Evolutionary conservation across 1,139 yeast species (phyloP), one percentile per base, ranked within the genome.

Genomic region (Nakaseomyces uthaithaninus): DNA sequence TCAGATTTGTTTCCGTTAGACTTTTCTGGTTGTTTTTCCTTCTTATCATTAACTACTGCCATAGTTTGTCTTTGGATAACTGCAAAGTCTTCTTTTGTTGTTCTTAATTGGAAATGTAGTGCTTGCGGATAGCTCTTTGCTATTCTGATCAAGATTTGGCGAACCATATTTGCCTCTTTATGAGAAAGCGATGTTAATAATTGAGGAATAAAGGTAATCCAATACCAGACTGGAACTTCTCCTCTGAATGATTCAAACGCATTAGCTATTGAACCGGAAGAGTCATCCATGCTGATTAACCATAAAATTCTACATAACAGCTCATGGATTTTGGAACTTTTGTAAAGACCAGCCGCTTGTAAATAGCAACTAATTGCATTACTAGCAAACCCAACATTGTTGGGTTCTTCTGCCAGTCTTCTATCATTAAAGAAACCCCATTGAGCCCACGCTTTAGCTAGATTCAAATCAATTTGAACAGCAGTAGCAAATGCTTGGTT

Each of bases 391-490:
- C 78, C 77, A 67, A 85, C 77, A 54, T 86, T 94, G 39, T 71
- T 75, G 1, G 94, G 91, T 49, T 80, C 80, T 51, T 86, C 95
- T 52, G 85, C 84, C 61, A 86, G 80, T 38, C 95, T 69, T 36
- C 81, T 76, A 52, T 93, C 98, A 58, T 87, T 91, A 65, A 87
- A 93, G 59, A 78, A 77, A 46, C 98, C 99, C 98, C 98, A 93
- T 61, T 93, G 97, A 2, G 97, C 97, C 99, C 99, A 93, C 0
- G 98, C 98, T 57, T 91, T 91, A 2, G 98, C 95, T 42, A 91
- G 66, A 53, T 87, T 86, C 52, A 89, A 73, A 57, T 93, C 98
- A 45, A 89, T 80, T 61, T 91, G 97, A 18, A 93, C 97, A 3
- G 98, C 95, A 1, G 96, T 84, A 1, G 97, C 95, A 66, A 91